Evolutionary conservation across 495 filamentous ascomycete species (phyloP).

Genomic region (Neurospora intermedia): DNA sequence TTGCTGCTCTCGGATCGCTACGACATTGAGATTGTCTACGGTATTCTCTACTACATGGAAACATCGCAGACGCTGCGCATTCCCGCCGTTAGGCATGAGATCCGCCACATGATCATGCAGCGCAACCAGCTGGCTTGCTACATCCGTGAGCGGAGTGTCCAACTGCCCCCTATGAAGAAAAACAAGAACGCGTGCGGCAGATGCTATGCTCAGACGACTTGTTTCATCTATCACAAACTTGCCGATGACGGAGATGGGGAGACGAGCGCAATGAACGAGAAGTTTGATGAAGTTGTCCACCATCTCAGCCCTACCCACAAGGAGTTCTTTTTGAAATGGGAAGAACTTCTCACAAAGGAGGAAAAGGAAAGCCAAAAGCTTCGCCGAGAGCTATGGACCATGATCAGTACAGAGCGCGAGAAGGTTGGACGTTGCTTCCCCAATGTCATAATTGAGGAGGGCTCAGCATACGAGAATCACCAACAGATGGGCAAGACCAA

Average conservation of each 20-base stretch:
- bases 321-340: conserved; percentile 90
- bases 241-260: conserved; percentile 73
- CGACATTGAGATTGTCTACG: conserved; percentile 79
- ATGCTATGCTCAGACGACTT: conserved; percentile 81
- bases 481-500: conserved; percentile 67
- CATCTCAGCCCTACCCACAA: conserved; percentile 63
- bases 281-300: conserved; percentile 63
- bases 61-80: conserved; percentile 76
- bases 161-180: conserved; percentile 76
- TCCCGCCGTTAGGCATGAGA: conserved; percentile 69
- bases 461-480: conserved; percentile 54
- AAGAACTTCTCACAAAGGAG: conserved; percentile 83
- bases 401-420: conserved; percentile 82
- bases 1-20: conserved; percentile 89
- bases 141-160: conserved; percentile 63
- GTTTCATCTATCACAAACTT: conserved; percentile 93
- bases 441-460: conserved; percentile 64
- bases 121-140: conserved; percentile 83
- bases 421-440: conserved; percentile 61
- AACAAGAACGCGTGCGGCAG: conserved; percentile 62
- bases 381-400: conserved; percentile 86
- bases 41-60: conserved; percentile 91
- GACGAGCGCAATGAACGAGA: conserved; percentile 60
- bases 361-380: conserved; percentile 78
- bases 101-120: conserved; percentile 91